Base-by-base conservation (phyloP, 2,329 filamentous ascomycete genomes). In the Xylariales sp. region DNA sequence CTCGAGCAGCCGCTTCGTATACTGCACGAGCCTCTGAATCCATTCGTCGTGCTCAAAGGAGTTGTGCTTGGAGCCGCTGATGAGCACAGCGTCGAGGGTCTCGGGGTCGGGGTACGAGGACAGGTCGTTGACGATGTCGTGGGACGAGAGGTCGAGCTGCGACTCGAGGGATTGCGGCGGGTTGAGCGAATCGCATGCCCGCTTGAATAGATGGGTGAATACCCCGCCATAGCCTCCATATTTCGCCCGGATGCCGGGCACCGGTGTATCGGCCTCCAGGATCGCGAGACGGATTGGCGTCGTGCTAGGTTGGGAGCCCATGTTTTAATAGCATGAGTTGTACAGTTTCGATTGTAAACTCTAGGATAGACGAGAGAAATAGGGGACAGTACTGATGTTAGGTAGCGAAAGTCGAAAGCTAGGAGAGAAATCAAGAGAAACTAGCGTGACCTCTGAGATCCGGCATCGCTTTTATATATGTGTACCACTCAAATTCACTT, bases 261-360 rank as follows among this genome's bases (percentile, higher is more conserved):
- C 71, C 1, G 88, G 88, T 1, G 78, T 86, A 65, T 95, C 91
- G 69, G 86, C 84, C 71, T 95, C 88, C 51, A 97, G 81, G 52
- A 97, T 76, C 34, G 90, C 89, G 63, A 96, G 84, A 42, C 86
- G 84, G 51, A 91, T 67, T 21, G 78, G 77, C n/a, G 52, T 44
- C 27, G 55, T 49, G 32, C 46, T 19, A 27, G 46, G 43, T 47
- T 44, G 48, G 42, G 60, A 66, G 38, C 55, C 56, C 56, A 59
- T 59, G 38, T 29, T 48, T 31, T 9, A n/a, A 27, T 27, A n/a
- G n/a, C n/a, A n/a, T n/a, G n/a, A n/a, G n/a, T n/a, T 38, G 9
- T 20, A 14, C 16, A 18, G 16, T 15, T 33, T 6, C 12, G 12
- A 8, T 15, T 16, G 12, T 14, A 33, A 12, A 11, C 11, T 12